Base-by-base conservation (phyloP, 177 flowering plant species). In the Vitis hybrid region DNA sequence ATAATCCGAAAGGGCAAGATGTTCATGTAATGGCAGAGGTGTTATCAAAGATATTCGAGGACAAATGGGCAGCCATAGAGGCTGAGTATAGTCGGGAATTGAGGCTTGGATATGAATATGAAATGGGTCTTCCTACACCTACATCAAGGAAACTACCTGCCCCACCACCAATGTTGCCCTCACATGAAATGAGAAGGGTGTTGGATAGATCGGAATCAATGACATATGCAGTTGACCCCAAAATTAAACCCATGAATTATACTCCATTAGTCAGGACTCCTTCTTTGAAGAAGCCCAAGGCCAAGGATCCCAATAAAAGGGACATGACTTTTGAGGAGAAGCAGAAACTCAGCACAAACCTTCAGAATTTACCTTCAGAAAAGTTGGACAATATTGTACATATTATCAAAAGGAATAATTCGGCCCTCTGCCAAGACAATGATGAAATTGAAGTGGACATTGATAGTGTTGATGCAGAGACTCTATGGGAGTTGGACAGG, bases 401-500 rank as follows among this genome's bases (percentile, higher is more conserved):
- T 70, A 95, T 95, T 15, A 93, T 95, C 57, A 91, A 83, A 78
- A 93, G 84, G 82, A 89, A 96, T 76, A 89, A 86, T 75, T 82
- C 93, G 7, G 69, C 87, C 5, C 86, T 93, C 3, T 73, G 71
- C 60, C 98, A 91, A 75, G 80, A 85, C 57, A 93, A 90, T 77
- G 97, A 90, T 70, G 99, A 91, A 81, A 90, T 95, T 78, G 98
- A 95, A 74, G 96, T 95, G 67, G 91, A 87, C 67, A 85, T 94
- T 68, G 98, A 95, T 74, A 87, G 83, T 74, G 90, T 95, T 73
- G 99, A 95, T 81, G 76, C 87, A 16, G 99, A 95, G 75, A 95
- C 99, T 31, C 85, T 95, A 2, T 95, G 99, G 99, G 99, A 95
- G 73, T 91, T 95, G 29, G 98, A 95, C 73, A 86, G 98, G 78